Conservation (phyloP, 2,329 filamentous ascomycete genomes). For the Penicillium crustosum region DNA sequence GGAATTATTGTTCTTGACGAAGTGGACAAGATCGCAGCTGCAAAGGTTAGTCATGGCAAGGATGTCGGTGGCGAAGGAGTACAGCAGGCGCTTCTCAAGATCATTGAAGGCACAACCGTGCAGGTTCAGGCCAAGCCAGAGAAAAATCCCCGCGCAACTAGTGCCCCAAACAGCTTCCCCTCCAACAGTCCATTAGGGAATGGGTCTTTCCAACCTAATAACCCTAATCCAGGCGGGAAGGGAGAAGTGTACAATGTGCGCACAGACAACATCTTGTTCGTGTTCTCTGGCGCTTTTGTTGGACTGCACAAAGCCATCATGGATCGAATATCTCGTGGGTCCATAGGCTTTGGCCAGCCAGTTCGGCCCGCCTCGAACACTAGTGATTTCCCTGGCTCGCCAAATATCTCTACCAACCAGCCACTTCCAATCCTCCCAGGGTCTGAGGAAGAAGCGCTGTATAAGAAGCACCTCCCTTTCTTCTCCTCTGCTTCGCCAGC, state of each 20-base stretch:
- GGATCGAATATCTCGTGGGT: slow-evolving; percentile 79
- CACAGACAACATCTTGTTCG: slow-evolving; percentile 95
- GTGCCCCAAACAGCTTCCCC: slow-evolving; percentile 41
- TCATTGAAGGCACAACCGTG: slow-evolving; percentile 92
- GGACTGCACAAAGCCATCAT: slow-evolving; percentile 85
- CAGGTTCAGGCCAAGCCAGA: slow-evolving; percentile 80
- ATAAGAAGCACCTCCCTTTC: slow-evolving; percentile 60
- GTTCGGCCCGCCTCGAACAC: slow-evolving; percentile 57
- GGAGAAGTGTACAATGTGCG: slow-evolving; percentile 70
- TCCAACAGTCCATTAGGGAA: slow-evolving; percentile 40
- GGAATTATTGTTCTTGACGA: slow-evolving; percentile 96
- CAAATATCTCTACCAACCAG: slow-evolving; percentile 27
- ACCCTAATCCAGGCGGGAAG: slow-evolving; percentile 45
- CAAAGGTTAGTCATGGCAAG: slow-evolving; percentile 82
- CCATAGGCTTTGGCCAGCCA: slow-evolving; percentile 88
- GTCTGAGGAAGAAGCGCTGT: slow-evolving; percentile 63
- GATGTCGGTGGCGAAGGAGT: slow-evolving; percentile 96
- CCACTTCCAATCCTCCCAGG: slow-evolving; percentile 58
- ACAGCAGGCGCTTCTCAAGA: slow-evolving; percentile 91
- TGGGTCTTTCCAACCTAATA: slow-evolving; percentile 30
- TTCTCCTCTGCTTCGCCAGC: slow-evolving; percentile 56
- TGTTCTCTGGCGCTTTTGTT: slow-evolving; percentile 93
- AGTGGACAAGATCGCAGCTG: slow-evolving; percentile 92
- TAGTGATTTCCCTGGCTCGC: slow-evolving; percentile 25
- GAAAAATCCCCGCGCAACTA: slow-evolving; percentile 42